Conservation (phyloP, 345 rosid species). For the Murraya paniculata region DNA sequence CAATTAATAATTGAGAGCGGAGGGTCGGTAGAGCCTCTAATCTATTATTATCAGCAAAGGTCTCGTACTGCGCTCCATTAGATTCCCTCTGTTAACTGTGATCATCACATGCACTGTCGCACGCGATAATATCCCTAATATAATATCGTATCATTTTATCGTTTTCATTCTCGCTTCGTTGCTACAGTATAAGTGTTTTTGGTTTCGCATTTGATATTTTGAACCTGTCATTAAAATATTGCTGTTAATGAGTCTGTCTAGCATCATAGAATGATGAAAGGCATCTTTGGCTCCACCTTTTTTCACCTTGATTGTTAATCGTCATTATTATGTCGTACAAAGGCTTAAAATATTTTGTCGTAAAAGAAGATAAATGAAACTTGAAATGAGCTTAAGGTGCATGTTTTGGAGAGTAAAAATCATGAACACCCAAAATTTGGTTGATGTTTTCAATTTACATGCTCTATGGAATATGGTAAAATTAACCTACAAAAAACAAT, state of each 20-base stretch:
- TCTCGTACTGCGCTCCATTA: slow-evolving; percentile 10
- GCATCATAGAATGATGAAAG: slow-evolving; percentile 7
- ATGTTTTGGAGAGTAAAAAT: too few relatives aligned
- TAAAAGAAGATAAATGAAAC: too few relatives aligned
- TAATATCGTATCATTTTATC: background rate
- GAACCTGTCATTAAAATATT: background rate
- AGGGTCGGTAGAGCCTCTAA: background rate
- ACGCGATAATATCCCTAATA: background rate
- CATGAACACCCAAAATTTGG: too few relatives aligned
- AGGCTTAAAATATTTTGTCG: background rate
- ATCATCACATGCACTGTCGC: background rate
- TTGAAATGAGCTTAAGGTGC: background rate
- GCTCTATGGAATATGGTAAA: too few relatives aligned
- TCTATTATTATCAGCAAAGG: background rate
- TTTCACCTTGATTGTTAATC: background rate
- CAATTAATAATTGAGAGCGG: background rate
- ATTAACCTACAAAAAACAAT: too few relatives aligned
- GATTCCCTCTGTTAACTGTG: background rate
- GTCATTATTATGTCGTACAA: background rate
- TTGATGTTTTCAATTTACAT: too few relatives aligned
- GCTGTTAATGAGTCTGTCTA: background rate
- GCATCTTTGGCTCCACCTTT: background rate
- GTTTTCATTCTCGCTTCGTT: background rate
- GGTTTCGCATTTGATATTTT: background rate
- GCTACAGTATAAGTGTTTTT: background rate